Percentiles rank a stretch among this genome's conserved stretches.
These are phyloP conservation scores for Urostyla sp. DNA, from an alignment of 73 alveolate genomes.

Conservation along the genomic window DNA sequence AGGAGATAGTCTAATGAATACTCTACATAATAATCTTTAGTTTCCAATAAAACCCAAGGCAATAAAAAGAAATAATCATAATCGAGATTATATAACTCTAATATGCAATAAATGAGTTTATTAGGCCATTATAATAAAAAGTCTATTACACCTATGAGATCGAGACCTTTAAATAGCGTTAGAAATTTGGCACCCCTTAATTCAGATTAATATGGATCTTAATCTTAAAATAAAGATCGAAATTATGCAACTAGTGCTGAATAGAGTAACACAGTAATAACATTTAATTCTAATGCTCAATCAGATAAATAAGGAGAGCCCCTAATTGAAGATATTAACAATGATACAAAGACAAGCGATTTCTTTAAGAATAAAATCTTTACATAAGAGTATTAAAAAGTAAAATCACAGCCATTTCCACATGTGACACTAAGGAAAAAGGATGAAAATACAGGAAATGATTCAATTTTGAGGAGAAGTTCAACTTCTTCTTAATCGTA, in stretches of 20 bases:
- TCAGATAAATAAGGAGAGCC: background rate
- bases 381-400: background rate
- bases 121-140: conserved; percentile 47
- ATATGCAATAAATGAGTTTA: background rate
- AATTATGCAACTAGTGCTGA: too few species aligned
- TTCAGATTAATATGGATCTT: background rate
- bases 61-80: background rate
- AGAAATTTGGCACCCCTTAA: background rate
- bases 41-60: background rate
- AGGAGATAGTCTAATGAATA: background rate
- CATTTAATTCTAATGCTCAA: background rate
- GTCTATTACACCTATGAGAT: conserved; percentile 23
- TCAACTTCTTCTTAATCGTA: background rate
- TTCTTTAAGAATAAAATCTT: background rate
- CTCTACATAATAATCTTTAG: background rate
- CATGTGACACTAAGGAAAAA: conserved; percentile 40
- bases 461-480: background rate
- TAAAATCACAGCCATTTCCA: conserved; percentile 15
- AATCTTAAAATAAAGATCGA: background rate
- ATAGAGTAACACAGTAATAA: background rate
- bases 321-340: background rate
- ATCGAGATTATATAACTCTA: background rate
- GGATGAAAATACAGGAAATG: background rate
- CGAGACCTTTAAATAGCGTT: background rate
- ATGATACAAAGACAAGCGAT: conserved; percentile 3